Conservation (phyloP, 2,329 filamentous ascomycete species). For the Pyricularia grisea region DNA sequence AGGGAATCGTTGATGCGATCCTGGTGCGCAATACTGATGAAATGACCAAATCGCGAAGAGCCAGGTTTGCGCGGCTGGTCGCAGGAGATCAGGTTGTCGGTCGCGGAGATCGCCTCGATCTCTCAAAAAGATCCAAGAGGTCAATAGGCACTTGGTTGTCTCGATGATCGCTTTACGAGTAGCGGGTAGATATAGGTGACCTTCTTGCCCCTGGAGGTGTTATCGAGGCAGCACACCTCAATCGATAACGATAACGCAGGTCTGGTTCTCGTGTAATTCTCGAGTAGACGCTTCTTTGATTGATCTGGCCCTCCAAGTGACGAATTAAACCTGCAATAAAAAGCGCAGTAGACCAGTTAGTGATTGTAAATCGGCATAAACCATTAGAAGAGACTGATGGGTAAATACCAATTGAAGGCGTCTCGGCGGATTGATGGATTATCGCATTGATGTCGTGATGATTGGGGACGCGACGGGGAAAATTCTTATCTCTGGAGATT, state of each 20-base stretch:
- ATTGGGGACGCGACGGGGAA: neutral
- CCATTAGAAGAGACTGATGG: neutral
- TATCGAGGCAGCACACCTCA: neutral
- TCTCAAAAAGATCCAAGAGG: neutral
- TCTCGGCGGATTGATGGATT: neutral
- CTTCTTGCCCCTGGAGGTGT: neutral
- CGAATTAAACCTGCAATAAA: neutral
- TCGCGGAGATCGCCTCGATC: neutral
- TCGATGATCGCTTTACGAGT: neutral
- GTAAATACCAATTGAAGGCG: neutral
- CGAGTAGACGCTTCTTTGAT: neutral
- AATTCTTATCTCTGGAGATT: neutral
- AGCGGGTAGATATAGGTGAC: neutral
- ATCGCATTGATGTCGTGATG: neutral
- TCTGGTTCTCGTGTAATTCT: neutral
- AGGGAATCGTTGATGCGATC: neutral
- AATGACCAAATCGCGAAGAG: neutral
- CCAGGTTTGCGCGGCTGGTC: neutral
- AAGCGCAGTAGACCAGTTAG: neutral
- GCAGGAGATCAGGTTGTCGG: neutral
- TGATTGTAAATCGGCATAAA: neutral
- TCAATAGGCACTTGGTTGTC: neutral
- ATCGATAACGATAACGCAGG: neutral
- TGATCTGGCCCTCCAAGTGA: neutral
- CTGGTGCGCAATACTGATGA: neutral